Percentiles rank a stretch among this genome's conserved stretches.
phyloP scores from a whole-genome alignment of 176 grass and related monocot species.

The Carex pumila region DNA sequence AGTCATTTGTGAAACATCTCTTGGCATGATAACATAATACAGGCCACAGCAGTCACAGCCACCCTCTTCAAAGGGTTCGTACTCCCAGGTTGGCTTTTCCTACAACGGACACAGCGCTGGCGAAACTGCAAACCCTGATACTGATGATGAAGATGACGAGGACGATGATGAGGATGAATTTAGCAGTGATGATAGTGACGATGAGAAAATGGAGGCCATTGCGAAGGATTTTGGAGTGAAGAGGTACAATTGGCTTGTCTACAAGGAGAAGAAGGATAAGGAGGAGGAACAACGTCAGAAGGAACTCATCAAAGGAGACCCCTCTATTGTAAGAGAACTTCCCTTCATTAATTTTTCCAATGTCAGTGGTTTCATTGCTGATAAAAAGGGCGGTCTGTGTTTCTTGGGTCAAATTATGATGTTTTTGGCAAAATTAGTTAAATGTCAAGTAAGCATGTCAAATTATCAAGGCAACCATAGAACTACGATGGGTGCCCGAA shows the following conservation, averaged over 20 bases:
- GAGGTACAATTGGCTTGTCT: constrained; percentile 98
- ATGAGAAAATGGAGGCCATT: constrained; percentile 90
- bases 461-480: neutral
- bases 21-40: constrained; percentile 13
- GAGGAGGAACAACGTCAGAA: constrained; percentile 93
- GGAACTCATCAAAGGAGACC: constrained; percentile 93
- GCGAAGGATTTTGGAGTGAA: constrained; percentile 95
- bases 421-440: neutral
- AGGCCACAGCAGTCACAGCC: constrained; percentile 71
- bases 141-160: constrained; percentile 78
- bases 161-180: constrained; percentile 79
- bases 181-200: constrained; percentile 94
- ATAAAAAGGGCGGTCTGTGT: neutral
- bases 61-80: constrained; percentile 72
- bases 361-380: neutral
- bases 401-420: neutral
- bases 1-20: neutral
- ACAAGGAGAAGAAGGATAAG: constrained; percentile 92
- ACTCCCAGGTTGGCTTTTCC: constrained; percentile 94
- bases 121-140: constrained; percentile 58
- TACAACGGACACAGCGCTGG: constrained; percentile 67
- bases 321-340: constrained; percentile 63
- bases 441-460: neutral
- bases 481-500: neutral
- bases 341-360: neutral